phyloP scores from a whole-genome alignment of 2,329 filamentous ascomycete species.

The Aspergillus spinulosporus region DNA sequence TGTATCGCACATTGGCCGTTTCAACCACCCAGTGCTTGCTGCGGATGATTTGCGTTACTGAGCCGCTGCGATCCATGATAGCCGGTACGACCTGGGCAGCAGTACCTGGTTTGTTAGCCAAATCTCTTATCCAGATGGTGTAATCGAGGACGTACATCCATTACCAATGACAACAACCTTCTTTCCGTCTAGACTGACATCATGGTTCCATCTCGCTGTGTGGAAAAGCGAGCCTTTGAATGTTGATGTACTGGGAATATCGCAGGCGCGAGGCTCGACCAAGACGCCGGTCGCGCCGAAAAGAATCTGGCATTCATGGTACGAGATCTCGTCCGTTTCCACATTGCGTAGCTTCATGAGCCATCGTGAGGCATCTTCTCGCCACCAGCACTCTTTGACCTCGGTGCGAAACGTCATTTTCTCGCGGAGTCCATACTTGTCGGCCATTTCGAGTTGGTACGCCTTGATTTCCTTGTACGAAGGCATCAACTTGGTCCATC shows the following conservation, averaged over 20 bases:
- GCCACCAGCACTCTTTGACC: constrained; percentile 43
- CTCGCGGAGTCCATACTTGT: constrained; percentile 45
- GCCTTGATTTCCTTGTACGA: constrained; percentile 51
- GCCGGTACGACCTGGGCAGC: constrained; percentile 30
- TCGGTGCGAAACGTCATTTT: constrained; percentile 22
- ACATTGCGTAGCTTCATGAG: constrained; percentile 28
- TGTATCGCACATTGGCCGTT: constrained; percentile 38
- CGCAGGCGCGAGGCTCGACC: constrained; percentile 19
- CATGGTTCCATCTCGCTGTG: constrained; percentile 30
- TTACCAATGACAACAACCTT: constrained; percentile 33
- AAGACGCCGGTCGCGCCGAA: constrained; percentile 52
- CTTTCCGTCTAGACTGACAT: constrained; percentile 25
- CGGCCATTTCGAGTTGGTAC: constrained; percentile 53
- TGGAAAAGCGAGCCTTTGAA: constrained; percentile 29
- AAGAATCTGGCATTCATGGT: constrained; percentile 52
- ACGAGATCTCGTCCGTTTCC: constrained; percentile 24
- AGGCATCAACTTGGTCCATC: constrained; percentile 53
- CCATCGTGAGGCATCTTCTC: constrained; percentile 55
- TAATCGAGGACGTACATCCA: constrained; percentile 31
- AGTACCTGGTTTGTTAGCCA: constrained; percentile 19
- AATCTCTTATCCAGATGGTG: too few relatives aligned
- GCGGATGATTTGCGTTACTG: constrained; percentile 58
- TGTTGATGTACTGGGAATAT: constrained; percentile 27
- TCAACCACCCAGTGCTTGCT: constrained; percentile 58
- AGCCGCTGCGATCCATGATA: constrained; percentile 44